Evolutionary conservation across 331 rosid genomes (phyloP).

Genomic region (Prunus yedoensis): DNA sequence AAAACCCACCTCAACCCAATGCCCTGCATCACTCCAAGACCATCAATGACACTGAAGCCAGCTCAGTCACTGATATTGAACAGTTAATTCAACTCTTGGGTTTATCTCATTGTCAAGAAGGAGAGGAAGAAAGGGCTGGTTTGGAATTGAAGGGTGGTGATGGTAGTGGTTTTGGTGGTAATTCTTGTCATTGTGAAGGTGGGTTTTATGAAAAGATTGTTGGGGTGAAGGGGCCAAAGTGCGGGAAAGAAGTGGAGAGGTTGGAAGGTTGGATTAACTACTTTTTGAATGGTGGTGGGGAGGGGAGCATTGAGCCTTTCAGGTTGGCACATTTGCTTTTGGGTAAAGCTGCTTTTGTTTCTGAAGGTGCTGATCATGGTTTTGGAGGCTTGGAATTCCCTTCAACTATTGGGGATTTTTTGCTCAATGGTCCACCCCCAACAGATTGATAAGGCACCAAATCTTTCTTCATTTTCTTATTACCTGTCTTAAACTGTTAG

Average conservation of each 20-base stretch:
- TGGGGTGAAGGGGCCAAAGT: conserved; percentile 79
- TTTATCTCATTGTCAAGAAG: conserved; percentile 33
- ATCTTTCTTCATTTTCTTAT: background rate
- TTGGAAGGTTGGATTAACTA: conserved; percentile 36
- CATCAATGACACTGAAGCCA: conserved; percentile 19
- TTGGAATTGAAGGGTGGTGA: conserved; percentile 8
- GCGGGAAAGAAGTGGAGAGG: conserved; percentile 67
- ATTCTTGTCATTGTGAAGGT: conserved; percentile 66
- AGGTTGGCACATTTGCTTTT: conserved; percentile 78
- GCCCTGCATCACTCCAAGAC: conserved; percentile 8
- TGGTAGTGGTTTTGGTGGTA: conserved; percentile 29
- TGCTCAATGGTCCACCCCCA: conserved; percentile 73
- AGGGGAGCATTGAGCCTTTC: conserved; percentile 61
- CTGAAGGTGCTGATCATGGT: conserved; percentile 44
- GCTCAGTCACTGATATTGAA: conserved; percentile 8
- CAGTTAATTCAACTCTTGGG: conserved; percentile 63
- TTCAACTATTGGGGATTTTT: conserved; percentile 64
- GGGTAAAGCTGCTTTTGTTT: conserved; percentile 61
- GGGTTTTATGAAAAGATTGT: conserved; percentile 81
- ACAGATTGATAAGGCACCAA: conserved; percentile 11
- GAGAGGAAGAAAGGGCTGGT: conserved; percentile 9
- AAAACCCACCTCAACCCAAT: conserved; percentile 28
- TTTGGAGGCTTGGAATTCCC: conserved; percentile 69
- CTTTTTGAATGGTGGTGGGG: conserved; percentile 48
- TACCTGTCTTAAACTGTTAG: background rate